These are phyloP conservation scores for Thinopyrum obtusiflorum DNA, from an alignment of 202 grass and related monocot genomes.

Conservation along the genomic window DNA sequence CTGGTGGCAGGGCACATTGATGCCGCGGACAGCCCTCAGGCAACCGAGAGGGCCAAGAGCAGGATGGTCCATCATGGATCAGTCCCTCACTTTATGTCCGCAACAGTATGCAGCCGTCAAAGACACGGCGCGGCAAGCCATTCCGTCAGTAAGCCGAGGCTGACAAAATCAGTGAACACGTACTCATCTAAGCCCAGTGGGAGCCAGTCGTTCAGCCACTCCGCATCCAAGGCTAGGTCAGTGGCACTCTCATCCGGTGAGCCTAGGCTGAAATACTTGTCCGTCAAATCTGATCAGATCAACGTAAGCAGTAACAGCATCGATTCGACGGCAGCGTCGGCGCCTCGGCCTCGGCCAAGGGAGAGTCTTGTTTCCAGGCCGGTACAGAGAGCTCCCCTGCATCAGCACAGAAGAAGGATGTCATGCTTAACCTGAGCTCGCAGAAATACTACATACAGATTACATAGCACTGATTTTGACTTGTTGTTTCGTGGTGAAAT, in stretches of 20 bases:
- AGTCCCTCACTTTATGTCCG: slow-evolving; percentile 71
- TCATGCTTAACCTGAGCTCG: slow-evolving; percentile 48
- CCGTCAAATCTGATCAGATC: slow-evolving; percentile 36
- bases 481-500: slow-evolving; percentile 33
- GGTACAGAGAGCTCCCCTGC: slow-evolving; percentile 34
- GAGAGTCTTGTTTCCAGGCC: no score
- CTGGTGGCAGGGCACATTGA: slow-evolving; percentile 26
- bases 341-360: not conserved
- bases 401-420: slow-evolving; percentile 79
- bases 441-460: slow-evolving; percentile 7
- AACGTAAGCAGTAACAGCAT: slow-evolving; percentile 52
- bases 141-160: slow-evolving; percentile 43
- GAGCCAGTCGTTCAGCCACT: not conserved
- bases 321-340: slow-evolving; percentile 49
- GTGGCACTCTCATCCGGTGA: not conserved
- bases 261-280: slow-evolving; percentile 27
- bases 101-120: slow-evolving; percentile 67
- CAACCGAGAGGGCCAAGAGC: slow-evolving; percentile 27
- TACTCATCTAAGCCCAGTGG: slow-evolving; percentile 38
- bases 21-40: slow-evolving; percentile 29
- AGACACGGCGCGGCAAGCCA: slow-evolving; percentile 47
- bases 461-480: slow-evolving; percentile 25
- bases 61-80: slow-evolving; percentile 4
- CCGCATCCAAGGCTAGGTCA: slow-evolving; percentile 35
- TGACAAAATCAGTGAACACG: slow-evolving; percentile 38